Percentiles rank a stretch among this genome's conserved stretches.
phyloP scores from a whole-genome alignment of 352 stramenopile species.

The Pythium rhizo-oryzae region DNA sequence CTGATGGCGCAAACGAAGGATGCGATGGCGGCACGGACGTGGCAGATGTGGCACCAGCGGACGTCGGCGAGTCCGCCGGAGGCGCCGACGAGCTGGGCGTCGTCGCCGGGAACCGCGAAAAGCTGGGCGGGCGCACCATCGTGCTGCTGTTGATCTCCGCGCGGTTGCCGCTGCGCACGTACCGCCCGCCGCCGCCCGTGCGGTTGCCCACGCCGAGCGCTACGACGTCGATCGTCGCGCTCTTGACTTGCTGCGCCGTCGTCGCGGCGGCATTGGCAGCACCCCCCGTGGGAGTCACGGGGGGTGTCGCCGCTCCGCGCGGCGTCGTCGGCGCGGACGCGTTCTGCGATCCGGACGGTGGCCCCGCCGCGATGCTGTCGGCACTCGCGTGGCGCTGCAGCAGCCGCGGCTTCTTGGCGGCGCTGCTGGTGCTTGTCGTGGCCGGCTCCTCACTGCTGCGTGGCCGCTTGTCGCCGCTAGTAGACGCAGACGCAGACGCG shows the following conservation, averaged over 20 bases:
- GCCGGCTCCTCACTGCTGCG: conserved; percentile 22
- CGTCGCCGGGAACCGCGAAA: conserved; percentile 6
- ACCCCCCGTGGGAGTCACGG: no score
- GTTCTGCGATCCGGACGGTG: no score
- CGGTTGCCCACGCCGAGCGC: conserved; percentile 43
- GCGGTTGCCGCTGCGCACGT: conserved; percentile 67
- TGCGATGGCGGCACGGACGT: background rate
- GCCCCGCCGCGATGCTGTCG: no score
- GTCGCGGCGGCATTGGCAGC: conserved; percentile 24
- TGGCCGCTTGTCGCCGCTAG: conserved; percentile 30
- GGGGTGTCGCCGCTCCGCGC: background rate
- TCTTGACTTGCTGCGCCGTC: conserved; percentile 40
- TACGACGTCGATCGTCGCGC: conserved; percentile 53
- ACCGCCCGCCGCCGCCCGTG: conserved; percentile 52
- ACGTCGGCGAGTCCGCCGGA: background rate
- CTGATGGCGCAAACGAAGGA: background rate
- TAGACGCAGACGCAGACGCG: conserved; percentile 5
- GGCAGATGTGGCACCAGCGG: background rate
- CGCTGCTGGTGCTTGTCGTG: background rate
- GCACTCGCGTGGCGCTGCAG: conserved; percentile 20
- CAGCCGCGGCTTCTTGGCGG: conserved; percentile 17
- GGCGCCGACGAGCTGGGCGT: background rate
- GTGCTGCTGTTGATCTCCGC: conserved; percentile 10
- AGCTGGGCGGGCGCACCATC: conserved; percentile 17
- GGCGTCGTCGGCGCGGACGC: conserved; percentile 15